Conservation (phyloP, 2,329 filamentous ascomycete species). For the Colletotrichum gloeosporioides region DNA sequence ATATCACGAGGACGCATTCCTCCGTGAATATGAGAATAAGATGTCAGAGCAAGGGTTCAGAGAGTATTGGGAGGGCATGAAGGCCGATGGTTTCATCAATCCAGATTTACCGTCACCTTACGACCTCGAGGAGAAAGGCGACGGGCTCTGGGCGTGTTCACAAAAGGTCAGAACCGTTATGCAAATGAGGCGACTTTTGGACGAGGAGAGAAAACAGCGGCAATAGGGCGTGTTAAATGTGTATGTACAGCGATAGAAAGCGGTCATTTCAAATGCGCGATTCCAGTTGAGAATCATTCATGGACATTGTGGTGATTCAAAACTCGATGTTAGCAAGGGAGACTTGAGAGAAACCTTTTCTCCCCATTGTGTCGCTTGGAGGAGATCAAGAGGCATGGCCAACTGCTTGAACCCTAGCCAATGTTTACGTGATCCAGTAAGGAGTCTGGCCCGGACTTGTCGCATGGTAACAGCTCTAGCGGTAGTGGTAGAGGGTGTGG, state of each 20-base stretch:
- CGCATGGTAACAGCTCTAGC: neutral
- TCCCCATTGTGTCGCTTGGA: neutral
- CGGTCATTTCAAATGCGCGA: accelerated
- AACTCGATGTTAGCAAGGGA: accelerated
- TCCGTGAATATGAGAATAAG: neutral
- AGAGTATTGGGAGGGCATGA: neutral
- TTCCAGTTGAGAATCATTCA: accelerated
- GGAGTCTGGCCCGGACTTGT: neutral
- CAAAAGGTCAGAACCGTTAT: no score
- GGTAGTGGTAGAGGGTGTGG: neutral
- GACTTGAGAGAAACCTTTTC: accelerated
- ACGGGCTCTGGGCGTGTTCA: neutral
- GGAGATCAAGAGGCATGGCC: accelerated
- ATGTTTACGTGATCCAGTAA: neutral
- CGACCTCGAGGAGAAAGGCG: accelerated
- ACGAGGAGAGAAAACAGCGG: neutral
- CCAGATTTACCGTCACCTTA: neutral
- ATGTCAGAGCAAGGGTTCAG: neutral
- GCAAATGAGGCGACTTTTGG: no score
- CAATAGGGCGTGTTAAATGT: neutral
- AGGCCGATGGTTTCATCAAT: neutral
- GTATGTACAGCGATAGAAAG: neutral
- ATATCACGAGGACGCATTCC: neutral
- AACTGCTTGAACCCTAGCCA: neutral
- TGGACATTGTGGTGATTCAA: accelerated